A percentile compares a stretch with the other conserved stretches of the same genome.
These are phyloP conservation scores for Tricholoma matsutake DNA, from an alignment of 768 basidiomycete genomes.

Conservation along the genomic window DNA sequence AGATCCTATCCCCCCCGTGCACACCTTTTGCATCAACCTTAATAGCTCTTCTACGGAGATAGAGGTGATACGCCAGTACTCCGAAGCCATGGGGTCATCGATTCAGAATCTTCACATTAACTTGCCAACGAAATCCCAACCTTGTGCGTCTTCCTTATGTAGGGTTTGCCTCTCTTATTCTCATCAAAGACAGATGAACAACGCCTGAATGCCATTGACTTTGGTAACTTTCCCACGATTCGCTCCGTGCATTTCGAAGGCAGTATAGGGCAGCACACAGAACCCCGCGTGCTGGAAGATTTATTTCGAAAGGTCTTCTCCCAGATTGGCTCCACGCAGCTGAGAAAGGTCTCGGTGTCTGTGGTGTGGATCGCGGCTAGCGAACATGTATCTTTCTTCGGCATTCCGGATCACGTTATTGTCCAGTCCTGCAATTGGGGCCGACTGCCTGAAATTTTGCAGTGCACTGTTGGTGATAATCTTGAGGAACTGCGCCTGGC, in stretches of 20 bases:
- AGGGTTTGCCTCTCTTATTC: neutral
- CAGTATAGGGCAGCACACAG: slow-evolving; percentile 17
- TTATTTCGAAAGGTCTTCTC: slow-evolving; percentile 23
- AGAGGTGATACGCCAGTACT: slow-evolving; percentile 14
- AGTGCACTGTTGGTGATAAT: slow-evolving; percentile 5
- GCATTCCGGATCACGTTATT: slow-evolving; percentile 25
- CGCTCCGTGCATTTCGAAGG: slow-evolving; percentile 25
- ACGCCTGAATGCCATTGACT: slow-evolving; percentile 15
- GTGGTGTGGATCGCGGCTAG: slow-evolving; percentile 17
- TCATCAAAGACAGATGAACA: slow-evolving; percentile 13
- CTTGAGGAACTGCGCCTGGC: slow-evolving; percentile 12
- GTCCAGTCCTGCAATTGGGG: slow-evolving; percentile 28
- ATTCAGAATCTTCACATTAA: slow-evolving; percentile 21
- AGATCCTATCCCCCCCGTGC: too few relatives aligned
- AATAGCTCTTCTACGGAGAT: slow-evolving; percentile 7
- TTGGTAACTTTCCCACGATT: slow-evolving; percentile 19
- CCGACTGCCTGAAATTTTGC: slow-evolving; percentile 21
- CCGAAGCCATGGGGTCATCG: slow-evolving; percentile 18
- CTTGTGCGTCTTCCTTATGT: slow-evolving; percentile 17
- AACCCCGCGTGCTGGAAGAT: slow-evolving; percentile 12
- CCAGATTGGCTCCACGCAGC: slow-evolving; percentile 18
- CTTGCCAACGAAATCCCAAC: slow-evolving; percentile 18
- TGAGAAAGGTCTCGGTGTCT: slow-evolving; percentile 21
- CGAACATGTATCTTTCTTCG: slow-evolving; percentile 22
- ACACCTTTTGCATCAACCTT: slow-evolving; percentile 18